Evolutionary conservation across 257 asterid genomes (phyloP).

Genomic region (Prunella vulgaris): DNA sequence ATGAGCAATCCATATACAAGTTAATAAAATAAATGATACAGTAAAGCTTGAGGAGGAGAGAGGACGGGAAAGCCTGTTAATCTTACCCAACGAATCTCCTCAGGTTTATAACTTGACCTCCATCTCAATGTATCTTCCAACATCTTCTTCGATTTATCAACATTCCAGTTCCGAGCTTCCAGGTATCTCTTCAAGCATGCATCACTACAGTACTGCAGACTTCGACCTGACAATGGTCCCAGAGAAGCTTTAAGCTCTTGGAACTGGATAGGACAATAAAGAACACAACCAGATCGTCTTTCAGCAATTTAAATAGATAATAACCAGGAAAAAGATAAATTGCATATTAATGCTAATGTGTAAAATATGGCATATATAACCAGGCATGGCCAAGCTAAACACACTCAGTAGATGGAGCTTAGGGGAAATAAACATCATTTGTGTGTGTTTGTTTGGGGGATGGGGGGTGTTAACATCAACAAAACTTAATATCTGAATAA

Average conservation of each 20-base stretch:
- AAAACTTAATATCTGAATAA: not conserved
- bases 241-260: constrained; percentile 68
- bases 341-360: not conserved
- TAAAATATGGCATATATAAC: not conserved
- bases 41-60: too few species aligned
- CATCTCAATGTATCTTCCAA: constrained; percentile 84
- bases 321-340: not conserved
- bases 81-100: constrained; percentile 98
- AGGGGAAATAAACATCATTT: not conserved
- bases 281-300: constrained; percentile 6
- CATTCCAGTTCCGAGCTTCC: constrained; percentile 84
- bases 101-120: constrained; percentile 83
- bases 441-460: too few species aligned
- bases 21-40: not conserved
- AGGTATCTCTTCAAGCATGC: constrained; percentile 80
- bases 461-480: not conserved
- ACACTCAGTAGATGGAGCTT: not conserved
- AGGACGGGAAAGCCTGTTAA: too few species aligned
- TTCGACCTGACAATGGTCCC: constrained; percentile 67
- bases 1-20: not conserved
- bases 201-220: constrained; percentile 62
- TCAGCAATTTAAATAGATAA: not conserved
- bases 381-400: not conserved
- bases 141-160: constrained; percentile 87
- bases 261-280: constrained; percentile 42